These are phyloP conservation scores for Selaginella moellendorffii DNA, from an alignment of 75 land plant species.

Conservation along the genomic window DNA sequence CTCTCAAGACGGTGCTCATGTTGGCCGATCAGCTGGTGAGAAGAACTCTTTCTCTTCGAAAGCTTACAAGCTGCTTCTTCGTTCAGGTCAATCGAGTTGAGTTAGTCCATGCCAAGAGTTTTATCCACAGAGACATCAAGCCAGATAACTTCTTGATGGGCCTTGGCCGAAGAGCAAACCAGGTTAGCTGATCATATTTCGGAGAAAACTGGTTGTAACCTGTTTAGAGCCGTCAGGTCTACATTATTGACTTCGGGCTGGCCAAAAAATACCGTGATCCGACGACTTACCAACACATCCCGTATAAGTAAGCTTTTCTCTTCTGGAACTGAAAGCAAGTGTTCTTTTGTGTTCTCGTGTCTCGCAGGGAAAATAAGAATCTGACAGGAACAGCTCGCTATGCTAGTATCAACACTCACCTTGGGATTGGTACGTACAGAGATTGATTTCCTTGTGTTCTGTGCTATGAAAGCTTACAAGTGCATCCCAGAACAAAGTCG, in stretches of 20 bases:
- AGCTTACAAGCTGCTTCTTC: not conserved
- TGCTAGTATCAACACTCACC: conserved; percentile 64
- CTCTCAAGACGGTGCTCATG: conserved; percentile 64
- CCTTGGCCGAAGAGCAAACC: conserved; percentile 74
- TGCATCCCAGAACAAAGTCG: conserved; percentile 36
- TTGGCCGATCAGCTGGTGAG: conserved; percentile 68
- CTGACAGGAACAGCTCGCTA: conserved; percentile 92
- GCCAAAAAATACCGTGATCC: conserved; percentile 46
- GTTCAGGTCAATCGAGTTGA: conserved; percentile 61
- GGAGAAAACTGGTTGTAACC: not conserved
- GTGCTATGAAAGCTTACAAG: no score
- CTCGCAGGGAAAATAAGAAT: conserved; percentile 76
- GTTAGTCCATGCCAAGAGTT: conserved; percentile 67
- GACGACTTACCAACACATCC: conserved; percentile 34
- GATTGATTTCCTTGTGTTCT: not conserved
- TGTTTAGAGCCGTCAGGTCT: conserved; percentile 23
- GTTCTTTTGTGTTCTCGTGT: conserved; percentile 8
- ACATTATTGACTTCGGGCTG: conserved; percentile 49
- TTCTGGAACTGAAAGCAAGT: not conserved
- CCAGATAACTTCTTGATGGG: conserved; percentile 97
- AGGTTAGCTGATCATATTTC: conserved; percentile 29
- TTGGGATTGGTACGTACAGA: conserved; percentile 1
- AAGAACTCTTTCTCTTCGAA: no score
- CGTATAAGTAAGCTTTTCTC: conserved; percentile 1
- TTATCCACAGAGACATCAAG: conserved; percentile 88